Evolutionary conservation across 345 rosid genomes (phyloP), one percentile per base, ranked within the genome.

Genomic region (Balakata baccata): DNA sequence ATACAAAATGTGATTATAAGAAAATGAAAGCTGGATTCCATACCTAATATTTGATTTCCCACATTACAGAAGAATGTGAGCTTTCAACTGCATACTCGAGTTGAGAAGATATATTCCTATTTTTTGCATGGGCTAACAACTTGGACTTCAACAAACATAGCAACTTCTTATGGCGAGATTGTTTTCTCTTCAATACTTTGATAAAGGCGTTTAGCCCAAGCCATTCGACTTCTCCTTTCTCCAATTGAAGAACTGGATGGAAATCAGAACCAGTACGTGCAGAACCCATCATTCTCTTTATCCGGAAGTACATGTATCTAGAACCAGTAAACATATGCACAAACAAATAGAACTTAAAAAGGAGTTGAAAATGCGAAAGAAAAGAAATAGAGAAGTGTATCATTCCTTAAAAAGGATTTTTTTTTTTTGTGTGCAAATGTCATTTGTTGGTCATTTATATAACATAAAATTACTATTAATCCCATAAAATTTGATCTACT

Each of bases 141-240:
- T 81, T 81, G 57, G 77, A 81, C 77, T 77, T 81, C 72, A 92
- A 61, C 76, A 68, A 43, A 34, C 41, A 66, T 18, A 94, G 80
- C 79, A 94, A 78, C 66, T 69, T 74, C 51, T 54, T 78, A 60
- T 91, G 85, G 70, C 91, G 73, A 1, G 90, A 77, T 77, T 91
- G 89, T 75, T 93, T 91, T 76, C 74, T 85, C 84, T 81, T 83
- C 72, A 91, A 62, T 29, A 84, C 92, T 77, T 85, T 76, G 25
- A 90, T 76, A 71, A 71, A 91, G 0, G 96, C 97, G 72, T 84
- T 78, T 22, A 89, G 71, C 22, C 96, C 97, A 38, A 93, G 94
- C 97, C 96, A 93, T 73, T 81, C 81, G 22, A 90, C 94, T 83
- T 93, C 98, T 10, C 73, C 81, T 53, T 76, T 82, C 39, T 65